Base-by-base conservation (phyloP, 495 filamentous ascomycete genomes). In the Penicillium salamii region DNA sequence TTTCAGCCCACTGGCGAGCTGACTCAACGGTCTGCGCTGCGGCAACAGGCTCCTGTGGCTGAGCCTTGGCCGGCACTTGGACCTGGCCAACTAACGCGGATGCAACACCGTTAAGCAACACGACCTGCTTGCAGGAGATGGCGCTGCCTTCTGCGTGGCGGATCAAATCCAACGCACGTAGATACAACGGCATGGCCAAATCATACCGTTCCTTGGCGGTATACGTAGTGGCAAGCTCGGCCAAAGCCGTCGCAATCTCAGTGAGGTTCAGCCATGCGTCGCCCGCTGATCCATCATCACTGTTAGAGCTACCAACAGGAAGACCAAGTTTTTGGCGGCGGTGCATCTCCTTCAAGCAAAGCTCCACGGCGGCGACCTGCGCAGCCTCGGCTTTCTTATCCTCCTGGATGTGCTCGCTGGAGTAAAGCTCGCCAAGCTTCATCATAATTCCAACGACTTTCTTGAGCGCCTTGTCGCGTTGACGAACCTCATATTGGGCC, bases 111-210 rank as follows among this genome's bases (percentile, higher is more conserved):
- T 62, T 64, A 26, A 77, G 49, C 26, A 97, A 69, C 14, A 87
- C 76, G 36, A 89, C 88, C 23, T 86, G 80, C 67, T 87, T 82
- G 59, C 89, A 95, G 26, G 69, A 70, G n/a, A 70, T 74, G 1
- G 61, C 58, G 11, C 76, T 64, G 11, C 67, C 70, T 39, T 77
- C 73, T 2, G 64, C 66, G 2, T 37, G 44, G 3, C 59, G 63
- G 43, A 78, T 57, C 19, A 92, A 61, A 23, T 82, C 71, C 33
- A 96, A 70, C 2, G 91, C 87, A 53, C 91, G 91, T 53, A 97
- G 77, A 63, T 88, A 95, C 29, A 97, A 73, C n/a, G 92, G 91
- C 21, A 89, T 78, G 13, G 93, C 87, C 7, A 96, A 82, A 49
- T 89, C 87, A 53, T 86, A 79, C 50, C 84, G 78, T 42, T 84